Conservation (phyloP, 2,329 filamentous ascomycete genomes). For the Magnaporthiopsis rhizophila region DNA sequence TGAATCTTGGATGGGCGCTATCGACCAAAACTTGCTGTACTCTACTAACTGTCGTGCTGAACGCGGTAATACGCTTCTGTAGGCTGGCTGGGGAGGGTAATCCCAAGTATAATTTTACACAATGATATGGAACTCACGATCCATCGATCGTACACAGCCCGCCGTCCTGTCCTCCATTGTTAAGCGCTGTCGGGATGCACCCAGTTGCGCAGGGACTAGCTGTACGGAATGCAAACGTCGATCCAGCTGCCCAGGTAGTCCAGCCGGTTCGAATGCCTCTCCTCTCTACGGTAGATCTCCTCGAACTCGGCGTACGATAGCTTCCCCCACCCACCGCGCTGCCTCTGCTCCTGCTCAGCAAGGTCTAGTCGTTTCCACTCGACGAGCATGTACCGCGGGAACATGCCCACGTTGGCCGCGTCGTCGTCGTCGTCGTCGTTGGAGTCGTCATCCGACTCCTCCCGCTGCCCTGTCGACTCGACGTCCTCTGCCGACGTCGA, state of each 20-base stretch:
- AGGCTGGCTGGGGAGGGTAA: neutral
- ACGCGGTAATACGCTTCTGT: neutral
- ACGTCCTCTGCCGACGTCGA: constrained; percentile 3
- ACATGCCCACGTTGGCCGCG: constrained; percentile 2
- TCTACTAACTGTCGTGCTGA: no score
- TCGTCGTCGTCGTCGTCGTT: neutral
- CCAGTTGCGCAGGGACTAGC: no score
- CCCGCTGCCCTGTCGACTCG: constrained; percentile 6
- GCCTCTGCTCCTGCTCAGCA: constrained; percentile 59
- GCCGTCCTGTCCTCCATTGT: constrained; percentile 28
- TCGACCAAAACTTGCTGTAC: no score
- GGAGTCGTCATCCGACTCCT: constrained; percentile 1
- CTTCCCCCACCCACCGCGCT: constrained; percentile 71
- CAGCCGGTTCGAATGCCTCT: constrained; percentile 54
- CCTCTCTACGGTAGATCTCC: constrained; percentile 59
- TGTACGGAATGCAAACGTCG: constrained; percentile 63
- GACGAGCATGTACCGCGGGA: constrained; percentile 29
- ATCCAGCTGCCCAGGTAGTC: constrained; percentile 89
- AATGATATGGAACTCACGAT: neutral
- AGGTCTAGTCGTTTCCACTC: constrained; percentile 50
- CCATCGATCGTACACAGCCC: neutral
- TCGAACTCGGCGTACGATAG: constrained; percentile 77
- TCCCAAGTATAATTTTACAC: neutral
- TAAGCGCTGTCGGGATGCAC: no score
- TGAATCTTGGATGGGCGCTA: no score